A percentile compares a stretch with the other conserved stretches of the same genome.
phyloP scores from a whole-genome alignment of 495 filamentous ascomycete species.

The Xylaria palmicola region DNA sequence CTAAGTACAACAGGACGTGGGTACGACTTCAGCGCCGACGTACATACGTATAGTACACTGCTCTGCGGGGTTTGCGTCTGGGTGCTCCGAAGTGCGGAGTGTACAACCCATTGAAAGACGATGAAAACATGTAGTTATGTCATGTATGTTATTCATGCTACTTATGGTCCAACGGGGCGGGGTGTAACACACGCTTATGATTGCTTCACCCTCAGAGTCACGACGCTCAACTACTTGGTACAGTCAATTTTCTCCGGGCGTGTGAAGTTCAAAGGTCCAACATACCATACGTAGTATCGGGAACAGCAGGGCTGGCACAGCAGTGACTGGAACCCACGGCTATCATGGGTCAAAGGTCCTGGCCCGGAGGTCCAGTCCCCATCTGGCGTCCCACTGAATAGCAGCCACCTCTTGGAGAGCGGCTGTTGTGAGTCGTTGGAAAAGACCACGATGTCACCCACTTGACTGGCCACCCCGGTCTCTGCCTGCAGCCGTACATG shows the following conservation, averaged over 20 bases:
- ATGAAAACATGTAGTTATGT: background rate
- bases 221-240: background rate
- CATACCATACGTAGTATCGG: background rate
- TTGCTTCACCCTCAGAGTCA: background rate
- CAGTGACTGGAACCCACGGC: conserved; percentile 29
- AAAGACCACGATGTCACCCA: conserved; percentile 24
- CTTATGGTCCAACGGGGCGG: no score
- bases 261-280: background rate
- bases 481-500: conserved; percentile 32
- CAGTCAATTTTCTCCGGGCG: background rate
- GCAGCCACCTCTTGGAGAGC: conserved; percentile 26
- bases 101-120: background rate
- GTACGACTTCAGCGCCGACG: no score
- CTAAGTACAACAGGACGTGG: background rate
- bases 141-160: no score
- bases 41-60: background rate
- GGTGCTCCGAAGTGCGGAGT: background rate
- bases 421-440: conserved; percentile 26
- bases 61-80: conserved; percentile 4
- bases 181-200: background rate
- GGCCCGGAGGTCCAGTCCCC: conserved; percentile 25
- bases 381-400: conserved; percentile 20
- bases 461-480: conserved; percentile 21
- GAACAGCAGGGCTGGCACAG: conserved; percentile 33
- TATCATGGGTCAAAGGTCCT: conserved; percentile 18